Conservation (phyloP, 768 basidiomycete genomes). For the Phanerochaete carnosa region DNA sequence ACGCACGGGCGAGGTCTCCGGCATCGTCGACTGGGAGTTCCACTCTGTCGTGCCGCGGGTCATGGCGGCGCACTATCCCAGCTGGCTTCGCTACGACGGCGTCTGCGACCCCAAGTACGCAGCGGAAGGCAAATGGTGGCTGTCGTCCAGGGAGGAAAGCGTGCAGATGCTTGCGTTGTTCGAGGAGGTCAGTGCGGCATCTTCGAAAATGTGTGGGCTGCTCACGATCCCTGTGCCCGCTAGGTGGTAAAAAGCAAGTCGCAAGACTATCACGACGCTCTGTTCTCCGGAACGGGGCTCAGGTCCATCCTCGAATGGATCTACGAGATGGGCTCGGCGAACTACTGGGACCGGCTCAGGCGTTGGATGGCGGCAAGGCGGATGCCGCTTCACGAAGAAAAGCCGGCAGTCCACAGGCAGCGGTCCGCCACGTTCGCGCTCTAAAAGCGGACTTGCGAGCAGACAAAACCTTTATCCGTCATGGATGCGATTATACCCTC, state of each 20-base stretch:
- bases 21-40: slow-evolving; percentile 22
- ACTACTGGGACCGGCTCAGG: not conserved
- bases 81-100: slow-evolving; percentile 23
- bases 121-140: not conserved
- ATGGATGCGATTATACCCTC: not conserved
- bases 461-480: not conserved
- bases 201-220: not conserved
- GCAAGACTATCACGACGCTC: not conserved
- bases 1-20: slow-evolving; percentile 13
- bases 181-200: slow-evolving; percentile 1
- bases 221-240: not conserved
- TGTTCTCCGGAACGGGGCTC: not conserved
- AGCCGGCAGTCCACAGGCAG: not conserved
- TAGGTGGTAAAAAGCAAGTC: slow-evolving; percentile 2
- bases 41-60: slow-evolving; percentile 19
- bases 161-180: slow-evolving; percentile 2
- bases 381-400: not conserved
- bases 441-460: not conserved
- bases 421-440: not conserved
- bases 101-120: slow-evolving; percentile 14
- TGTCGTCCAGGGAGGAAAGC: slow-evolving; percentile 1
- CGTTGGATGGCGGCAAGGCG: not conserved
- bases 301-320: not conserved
- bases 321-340: not conserved
- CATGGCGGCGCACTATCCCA: slow-evolving; percentile 22